Conservation (phyloP, 106 monocot genomes). For the Agapanthus africanus region DNA sequence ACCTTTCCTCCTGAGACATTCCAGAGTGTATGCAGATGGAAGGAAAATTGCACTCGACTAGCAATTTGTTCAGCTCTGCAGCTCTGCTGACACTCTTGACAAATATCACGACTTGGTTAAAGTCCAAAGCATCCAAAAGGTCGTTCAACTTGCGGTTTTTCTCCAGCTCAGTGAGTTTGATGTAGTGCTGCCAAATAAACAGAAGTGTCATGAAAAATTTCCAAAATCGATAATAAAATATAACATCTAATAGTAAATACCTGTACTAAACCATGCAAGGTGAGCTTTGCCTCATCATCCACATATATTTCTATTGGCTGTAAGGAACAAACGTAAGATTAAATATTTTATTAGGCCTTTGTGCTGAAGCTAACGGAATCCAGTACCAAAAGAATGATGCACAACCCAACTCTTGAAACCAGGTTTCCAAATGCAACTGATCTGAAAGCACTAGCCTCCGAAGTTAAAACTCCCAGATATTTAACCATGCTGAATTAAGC, state of each 20-base stretch:
- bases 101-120: constrained; percentile 97
- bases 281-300: constrained; percentile 94
- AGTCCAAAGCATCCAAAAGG: constrained; percentile 93
- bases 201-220: not conserved
- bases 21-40: constrained; percentile 99
- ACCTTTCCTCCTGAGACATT: constrained; percentile 98
- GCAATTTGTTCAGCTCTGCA: constrained; percentile 81
- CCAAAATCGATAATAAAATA: not conserved
- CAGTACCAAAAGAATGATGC: constrained; percentile 43
- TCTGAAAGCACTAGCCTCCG: constrained; percentile 4
- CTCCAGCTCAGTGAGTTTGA: constrained; percentile 84
- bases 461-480: not conserved
- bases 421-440: not conserved
- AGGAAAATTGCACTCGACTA: constrained; percentile 19
- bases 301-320: constrained; percentile 99
- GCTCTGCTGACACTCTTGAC: constrained; percentile 91
- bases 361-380: constrained; percentile 45
- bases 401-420: constrained; percentile 11
- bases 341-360: constrained; percentile 42
- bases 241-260: constrained; percentile 25
- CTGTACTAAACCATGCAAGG: constrained; percentile 96
- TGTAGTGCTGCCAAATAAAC: constrained; percentile 68
- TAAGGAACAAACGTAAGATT: constrained; percentile 66
- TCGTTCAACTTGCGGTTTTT: constrained; percentile 98
- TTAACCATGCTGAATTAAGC: not conserved